Percentiles rank a stretch among this genome's conserved stretches.
These are phyloP conservation scores for Solanum dulcamara DNA, from an alignment of 257 asterid species.

Conservation along the genomic window DNA sequence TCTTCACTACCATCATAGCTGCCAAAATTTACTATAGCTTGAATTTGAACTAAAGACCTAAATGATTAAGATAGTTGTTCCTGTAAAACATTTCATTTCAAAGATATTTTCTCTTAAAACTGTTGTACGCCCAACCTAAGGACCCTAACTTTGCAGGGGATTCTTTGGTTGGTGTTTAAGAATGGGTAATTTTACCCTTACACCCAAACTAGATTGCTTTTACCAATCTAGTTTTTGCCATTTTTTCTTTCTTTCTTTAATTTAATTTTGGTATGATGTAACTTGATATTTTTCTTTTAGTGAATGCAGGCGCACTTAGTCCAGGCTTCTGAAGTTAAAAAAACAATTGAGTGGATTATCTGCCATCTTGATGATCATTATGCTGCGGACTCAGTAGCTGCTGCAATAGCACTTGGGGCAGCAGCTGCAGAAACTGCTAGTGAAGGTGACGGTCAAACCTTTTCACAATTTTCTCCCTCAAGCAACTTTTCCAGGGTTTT, in stretches of 20 bases:
- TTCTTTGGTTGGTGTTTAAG: background rate
- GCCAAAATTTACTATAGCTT: background rate
- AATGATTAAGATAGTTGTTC: background rate
- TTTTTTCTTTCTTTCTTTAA: background rate
- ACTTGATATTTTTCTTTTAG: slow-evolving; percentile 78
- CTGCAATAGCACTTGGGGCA: slow-evolving; percentile 96
- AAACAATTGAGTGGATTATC: slow-evolving; percentile 93
- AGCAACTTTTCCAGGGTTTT: slow-evolving; percentile 20
- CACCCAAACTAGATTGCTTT: background rate
- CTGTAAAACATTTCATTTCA: background rate
- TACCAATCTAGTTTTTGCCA: background rate
- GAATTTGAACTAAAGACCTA: background rate
- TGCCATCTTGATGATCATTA: slow-evolving; percentile 88
- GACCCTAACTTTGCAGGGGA: background rate
- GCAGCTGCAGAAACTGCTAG: slow-evolving; percentile 59
- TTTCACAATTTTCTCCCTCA: slow-evolving; percentile 41
- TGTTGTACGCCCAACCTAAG: background rate
- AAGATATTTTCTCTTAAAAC: background rate
- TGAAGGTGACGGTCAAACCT: slow-evolving; percentile 42
- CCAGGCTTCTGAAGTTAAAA: slow-evolving; percentile 94
- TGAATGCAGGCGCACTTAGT: slow-evolving; percentile 93
- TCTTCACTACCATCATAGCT: background rate
- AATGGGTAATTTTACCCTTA: background rate
- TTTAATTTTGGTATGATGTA: slow-evolving; percentile 27
- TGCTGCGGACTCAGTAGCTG: slow-evolving; percentile 98